Conservation (phyloP, 2,329 filamentous ascomycete genomes). For the Ceratocystis eucalypticola region DNA sequence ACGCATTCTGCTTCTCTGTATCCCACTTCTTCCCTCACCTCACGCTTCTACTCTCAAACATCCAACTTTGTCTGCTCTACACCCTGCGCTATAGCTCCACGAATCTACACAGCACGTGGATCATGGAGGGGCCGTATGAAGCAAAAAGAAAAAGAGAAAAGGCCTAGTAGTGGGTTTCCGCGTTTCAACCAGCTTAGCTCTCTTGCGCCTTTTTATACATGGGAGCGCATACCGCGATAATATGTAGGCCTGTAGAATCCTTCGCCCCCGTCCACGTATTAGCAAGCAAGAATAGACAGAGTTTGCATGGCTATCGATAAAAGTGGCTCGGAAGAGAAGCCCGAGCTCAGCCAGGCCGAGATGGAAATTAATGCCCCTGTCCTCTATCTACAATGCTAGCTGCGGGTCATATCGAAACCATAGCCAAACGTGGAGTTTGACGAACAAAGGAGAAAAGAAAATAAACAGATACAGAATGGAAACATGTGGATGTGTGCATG, state of each 20-base stretch:
- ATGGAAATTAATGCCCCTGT: not conserved
- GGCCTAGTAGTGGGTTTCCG: not conserved
- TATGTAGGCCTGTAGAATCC: not conserved
- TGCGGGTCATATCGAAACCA: not conserved
- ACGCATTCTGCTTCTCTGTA: not conserved
- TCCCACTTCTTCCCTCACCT: not conserved
- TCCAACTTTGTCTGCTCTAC: not conserved
- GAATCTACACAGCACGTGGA: not conserved
- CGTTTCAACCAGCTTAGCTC: no score
- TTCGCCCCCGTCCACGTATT: not conserved
- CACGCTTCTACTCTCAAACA: not conserved
- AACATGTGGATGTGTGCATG: not conserved
- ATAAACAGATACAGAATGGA: not conserved
- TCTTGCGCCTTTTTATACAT: no score
- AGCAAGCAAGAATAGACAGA: not conserved
- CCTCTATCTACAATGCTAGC: not conserved
- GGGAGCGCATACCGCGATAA: not conserved
- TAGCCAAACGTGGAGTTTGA: not conserved
- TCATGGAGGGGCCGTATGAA: not conserved
- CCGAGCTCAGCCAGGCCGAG: not conserved
- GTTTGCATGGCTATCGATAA: not conserved
- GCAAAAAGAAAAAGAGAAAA: not conserved
- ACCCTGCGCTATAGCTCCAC: not conserved
- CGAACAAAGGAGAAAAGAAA: no score
- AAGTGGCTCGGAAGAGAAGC: not conserved